Evolutionary conservation across 1,284 basidiomycete genomes (phyloP), one percentile per base, ranked within the genome.

Genomic region (Sanghuangporus baumii): DNA sequence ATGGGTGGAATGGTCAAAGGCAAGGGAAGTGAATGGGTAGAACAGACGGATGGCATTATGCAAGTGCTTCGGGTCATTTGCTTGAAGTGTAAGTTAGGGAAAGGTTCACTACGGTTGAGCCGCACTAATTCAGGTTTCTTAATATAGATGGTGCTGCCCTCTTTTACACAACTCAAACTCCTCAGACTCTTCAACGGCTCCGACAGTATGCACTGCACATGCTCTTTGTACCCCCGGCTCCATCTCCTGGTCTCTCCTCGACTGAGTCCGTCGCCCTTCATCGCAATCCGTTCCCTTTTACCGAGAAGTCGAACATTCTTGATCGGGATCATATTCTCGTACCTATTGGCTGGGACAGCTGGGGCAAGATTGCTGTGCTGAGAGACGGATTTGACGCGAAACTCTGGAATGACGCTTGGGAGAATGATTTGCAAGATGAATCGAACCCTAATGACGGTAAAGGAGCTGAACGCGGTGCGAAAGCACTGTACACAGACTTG

Each of bases 271-370:
- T 81, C 6, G 81, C 86, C 20, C 85, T 81, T 23, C 77, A 76
- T 48, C 83, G 86, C 50, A 90, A 91, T 66, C 84, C 88, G 0
- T 97, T 97, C 75, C 88, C 92, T 0, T 98, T 98, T 75, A 76
- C 81, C 2, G 85, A 93, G 64, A 89, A 90, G 65, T 89, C 96
- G 0, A 98, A 97, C 71, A 91, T 93, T 0, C 80, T 98, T 31
- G 96, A 99, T 72, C 84, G 95, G 37, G 95, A 98, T 70, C 88
- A 86, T 7, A 90, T 99, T 55, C 83, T 97, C 55, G 88, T 99
- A 0, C 97, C 96, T 1, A 83, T 91, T 1, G 97, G 96, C 2
- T 99, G 96, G 97, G 96, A 99, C 73, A 93, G 90, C 66, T 98
- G 93, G 91, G 95, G 94, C 2, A 98, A 98, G 79, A 98, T 98